phyloP scores from a whole-genome alignment of 805 yeast species.

The Lachancea sp. region DNA sequence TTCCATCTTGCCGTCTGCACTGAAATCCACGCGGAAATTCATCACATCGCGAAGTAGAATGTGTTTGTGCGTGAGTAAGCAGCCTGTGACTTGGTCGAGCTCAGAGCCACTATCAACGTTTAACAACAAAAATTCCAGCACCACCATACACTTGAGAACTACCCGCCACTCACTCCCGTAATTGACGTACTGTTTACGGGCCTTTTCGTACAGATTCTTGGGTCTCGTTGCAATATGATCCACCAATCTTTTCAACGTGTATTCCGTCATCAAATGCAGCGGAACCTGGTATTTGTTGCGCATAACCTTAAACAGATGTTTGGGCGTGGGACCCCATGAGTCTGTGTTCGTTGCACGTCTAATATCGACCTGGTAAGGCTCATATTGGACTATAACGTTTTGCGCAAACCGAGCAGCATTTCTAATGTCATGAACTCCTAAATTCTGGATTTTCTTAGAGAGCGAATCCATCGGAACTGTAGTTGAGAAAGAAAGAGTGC shows the following conservation, averaged over 20 bases:
- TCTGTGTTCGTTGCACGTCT: constrained; percentile 46
- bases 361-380: constrained; percentile 34
- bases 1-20: constrained; percentile 35
- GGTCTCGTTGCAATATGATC: constrained; percentile 34
- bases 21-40: constrained; percentile 27
- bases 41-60: constrained; percentile 28
- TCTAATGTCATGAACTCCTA: constrained; percentile 35
- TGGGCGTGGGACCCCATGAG: constrained; percentile 47
- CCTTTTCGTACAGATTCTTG: constrained; percentile 34
- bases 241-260: constrained; percentile 31
- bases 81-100: constrained; percentile 27
- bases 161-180: constrained; percentile 39
- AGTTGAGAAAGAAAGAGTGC: not conserved
- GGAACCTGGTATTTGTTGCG: constrained; percentile 29
- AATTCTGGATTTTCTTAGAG: constrained; percentile 30
- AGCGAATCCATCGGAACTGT: constrained; percentile 26
- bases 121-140: constrained; percentile 31
- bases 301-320: constrained; percentile 35
- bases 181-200: constrained; percentile 36
- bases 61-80: constrained; percentile 30
- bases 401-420: constrained; percentile 38
- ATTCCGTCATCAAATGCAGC: constrained; percentile 30
- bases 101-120: constrained; percentile 32
- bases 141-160: constrained; percentile 34
- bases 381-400: constrained; percentile 34